Base-by-base conservation (phyloP, 768 basidiomycete species). In the Leccinum pellstonianum region DNA sequence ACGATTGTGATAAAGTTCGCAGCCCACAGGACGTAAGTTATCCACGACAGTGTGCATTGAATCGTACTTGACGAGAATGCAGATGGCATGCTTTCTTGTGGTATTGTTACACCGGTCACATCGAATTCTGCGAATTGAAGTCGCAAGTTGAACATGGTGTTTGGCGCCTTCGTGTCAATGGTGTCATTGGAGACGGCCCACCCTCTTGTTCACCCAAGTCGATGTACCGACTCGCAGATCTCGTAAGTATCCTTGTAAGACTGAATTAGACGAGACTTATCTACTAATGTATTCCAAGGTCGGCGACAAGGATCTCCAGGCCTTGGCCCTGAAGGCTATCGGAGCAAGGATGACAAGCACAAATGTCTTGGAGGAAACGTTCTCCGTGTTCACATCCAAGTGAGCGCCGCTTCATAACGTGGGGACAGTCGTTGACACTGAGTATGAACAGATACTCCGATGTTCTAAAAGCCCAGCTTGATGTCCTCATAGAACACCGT, bases 171-270 rank as follows among this genome's bases (percentile, higher is more conserved):
- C 53, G 48, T 6, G 25, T 35, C 17, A 1, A 21, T 21, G 21
- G 21, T 21, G 21, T 21, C 21, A 21, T 37, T 41, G 33, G 55
- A 46, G 60, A 56, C 11, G 50, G 41, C 3, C 55, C 57, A 27
- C 64, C 64, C 1, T 38, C 55, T 8, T 75, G 74, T 55, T 75
- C 74, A 17, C 74, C 75, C 14, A 75, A 75, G 65, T 76, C 75
- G 0, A 76, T 76, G 71, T 75, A 75, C 33, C 73, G 72, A 52
- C 57, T 76, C 1, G 73, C 76, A 7, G 55, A 66, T n/a, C 70
- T 74, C 37, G 75, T 73, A 38, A 59, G 69, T 21, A 21, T 21
- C 21, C 21, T 21, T 21, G 21, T 21, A 21, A 21, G 21, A 21
- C 21, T 21, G 21, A 21, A 21, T 21, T 21, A 21, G 21, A 21